A percentile compares a stretch with the other conserved stretches of the same genome.
Evolutionary conservation across 192 early-diverging fungal genomes (phyloP).

Genomic region (Radiomyces spectabilis): DNA sequence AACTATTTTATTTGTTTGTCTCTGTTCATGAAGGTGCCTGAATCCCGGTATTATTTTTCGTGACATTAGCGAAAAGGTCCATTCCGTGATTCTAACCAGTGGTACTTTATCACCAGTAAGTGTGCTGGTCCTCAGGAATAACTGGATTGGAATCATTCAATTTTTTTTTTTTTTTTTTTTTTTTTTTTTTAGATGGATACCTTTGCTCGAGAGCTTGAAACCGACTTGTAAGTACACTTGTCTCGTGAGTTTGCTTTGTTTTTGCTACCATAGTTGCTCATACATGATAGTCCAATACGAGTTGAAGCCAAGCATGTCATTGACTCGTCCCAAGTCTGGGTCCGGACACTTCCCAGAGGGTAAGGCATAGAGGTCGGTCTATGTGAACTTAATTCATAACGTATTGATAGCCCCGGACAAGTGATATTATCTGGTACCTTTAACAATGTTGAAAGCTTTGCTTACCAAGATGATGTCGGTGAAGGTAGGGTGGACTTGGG

Average conservation of each 20-base stretch:
- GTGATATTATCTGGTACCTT: too few relatives aligned
- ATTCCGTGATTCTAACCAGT: conserved; percentile 53
- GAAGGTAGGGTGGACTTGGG: too few relatives aligned
- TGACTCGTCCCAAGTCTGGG: conserved; percentile 45
- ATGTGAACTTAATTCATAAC: too few relatives aligned
- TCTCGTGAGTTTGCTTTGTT: neutral
- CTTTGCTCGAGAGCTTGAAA: conserved; percentile 52
- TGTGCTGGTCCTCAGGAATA: too few relatives aligned
- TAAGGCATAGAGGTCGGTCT: conserved; percentile 10
- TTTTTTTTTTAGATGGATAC: conserved; percentile 28
- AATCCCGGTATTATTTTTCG: conserved; percentile 37
- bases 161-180: too few relatives aligned
- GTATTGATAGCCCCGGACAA: too few relatives aligned
- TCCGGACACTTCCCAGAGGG: conserved; percentile 43
- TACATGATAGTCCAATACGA: conserved; percentile 24
- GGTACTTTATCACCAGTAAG: conserved; percentile 59
- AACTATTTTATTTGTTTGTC: neutral
- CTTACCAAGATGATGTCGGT: conserved; percentile 30
- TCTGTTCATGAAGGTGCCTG: conserved; percentile 21
- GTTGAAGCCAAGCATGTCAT: conserved; percentile 68
- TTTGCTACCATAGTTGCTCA: too few relatives aligned
- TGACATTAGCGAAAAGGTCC: conserved; percentile 30
- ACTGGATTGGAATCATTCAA: too few relatives aligned
- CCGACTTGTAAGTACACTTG: conserved; percentile 27
- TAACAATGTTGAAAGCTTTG: neutral